Evolutionary conservation across 2,329 filamentous ascomycete genomes (phyloP), one percentile per base, ranked within the genome.

Genomic region (Aureobasidium vineae): DNA sequence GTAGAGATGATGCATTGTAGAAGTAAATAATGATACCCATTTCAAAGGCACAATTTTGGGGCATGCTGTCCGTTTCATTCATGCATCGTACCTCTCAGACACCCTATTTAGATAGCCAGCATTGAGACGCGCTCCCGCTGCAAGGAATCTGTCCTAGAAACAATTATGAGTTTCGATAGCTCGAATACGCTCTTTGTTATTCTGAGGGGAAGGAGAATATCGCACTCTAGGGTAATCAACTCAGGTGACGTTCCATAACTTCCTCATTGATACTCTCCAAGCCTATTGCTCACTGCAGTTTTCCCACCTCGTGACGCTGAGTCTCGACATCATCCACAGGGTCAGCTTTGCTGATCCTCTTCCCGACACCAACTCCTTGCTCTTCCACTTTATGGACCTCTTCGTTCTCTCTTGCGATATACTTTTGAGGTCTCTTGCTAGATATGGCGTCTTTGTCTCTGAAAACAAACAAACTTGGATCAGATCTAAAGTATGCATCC

Each of bases 361-460:
- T 36, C 1, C 5, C 41, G 11, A 3, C 41, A 21, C 13, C 41
- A 23, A 43, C 41, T 15, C 38, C 56, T 11, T 60, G 40, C 41
- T 60, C 41, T n/a, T 45, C 56, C 8, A 49, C 28, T 41, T 26
- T 63, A 13, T 63, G 43, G 15, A 68, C 75, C 21, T 69, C 75
- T 67, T 74, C 73, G 54, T 81, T 76, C 70, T 84, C 81, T n/a
- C 78, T 78, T 66, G 83, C 79, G 23, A 82, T 78, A 54, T 80
- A 84, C 68, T 80, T 79, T 19, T 72, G 69, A 1, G 83, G 83
- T 31, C 82, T 76, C 68, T 79, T 80, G 7, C 77, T 73, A 4
- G 43, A 63, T 2, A 63, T 50, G 3, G 59, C 59, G 47, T 84
- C 76, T 57, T 80, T 80, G 61, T 85, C 81, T 2, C 72, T 73